Evolutionary conservation across 2,329 filamentous ascomycete species (phyloP), one percentile per base, ranked within the genome.

Genomic region (Colletotrichum somersetense): DNA sequence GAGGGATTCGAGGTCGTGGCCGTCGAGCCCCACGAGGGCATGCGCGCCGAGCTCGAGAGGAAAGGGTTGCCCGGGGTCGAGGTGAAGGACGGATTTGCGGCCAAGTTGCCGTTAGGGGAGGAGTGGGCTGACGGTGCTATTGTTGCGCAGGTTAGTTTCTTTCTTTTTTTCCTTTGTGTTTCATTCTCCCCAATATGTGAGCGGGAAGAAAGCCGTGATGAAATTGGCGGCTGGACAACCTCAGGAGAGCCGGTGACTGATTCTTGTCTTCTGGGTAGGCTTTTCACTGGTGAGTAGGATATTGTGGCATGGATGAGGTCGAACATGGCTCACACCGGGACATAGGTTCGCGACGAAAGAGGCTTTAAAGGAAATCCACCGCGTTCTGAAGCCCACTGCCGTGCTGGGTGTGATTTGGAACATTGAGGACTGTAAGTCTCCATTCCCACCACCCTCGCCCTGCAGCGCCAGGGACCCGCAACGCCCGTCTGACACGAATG

Each of bases 351-450:
- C 91, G 50, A 92, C 87, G 65, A 81, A 86, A 53, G 85, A 88
- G 46, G 84, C 91, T 0, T 81, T 95, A 38, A 80, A 83, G 57
- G 91, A 93, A 76, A 91, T 94, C n/a, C 86, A 89, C 75, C 87
- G 91, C 58, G 86, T 92, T 0, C 81, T 94, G 59, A 87, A 87
- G 76, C 89, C 89, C 0, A 86, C 86, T 8, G 88, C 87, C 8
- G 84, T 85, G 38, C 83, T 94, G 38, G 92, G 89, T 18, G 80
- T 93, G 79, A 90, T 94, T 65, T 94, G 92, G 92, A 94, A 93
- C 76, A 84, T 91, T 71, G 91, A 93, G 78, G 90, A 92, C 74
- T 93, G 91, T 91, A 81, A 77, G 86, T 82, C 66, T 61, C 20
- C 44, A 26, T 8, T 26, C 20, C n/a, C n/a, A 57, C 4, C 20